phyloP scores from a whole-genome alignment of 1,284 basidiomycete genomes.

The Hemileia vastatrix region DNA sequence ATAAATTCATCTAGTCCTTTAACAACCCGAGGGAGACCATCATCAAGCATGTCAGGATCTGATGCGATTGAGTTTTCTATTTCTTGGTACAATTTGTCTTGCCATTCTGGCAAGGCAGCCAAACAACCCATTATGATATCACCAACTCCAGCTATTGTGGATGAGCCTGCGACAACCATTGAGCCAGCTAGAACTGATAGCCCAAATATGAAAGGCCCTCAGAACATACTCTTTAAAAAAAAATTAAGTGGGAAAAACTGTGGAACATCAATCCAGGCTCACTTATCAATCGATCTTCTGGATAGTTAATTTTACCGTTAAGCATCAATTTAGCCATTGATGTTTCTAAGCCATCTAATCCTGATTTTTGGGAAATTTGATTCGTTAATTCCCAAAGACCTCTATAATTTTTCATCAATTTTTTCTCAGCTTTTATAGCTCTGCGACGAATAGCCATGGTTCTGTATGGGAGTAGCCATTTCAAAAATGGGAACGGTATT shows the following conservation, averaged over 20 bases:
- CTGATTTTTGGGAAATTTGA: not conserved
- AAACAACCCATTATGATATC: not conserved
- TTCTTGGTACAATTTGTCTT: not conserved
- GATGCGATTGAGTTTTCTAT: not conserved
- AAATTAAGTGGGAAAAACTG: not conserved
- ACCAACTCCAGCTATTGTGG: not conserved
- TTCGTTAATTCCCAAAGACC: not conserved
- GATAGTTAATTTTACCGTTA: no score
- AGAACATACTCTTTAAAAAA: not conserved
- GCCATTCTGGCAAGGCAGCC: not conserved
- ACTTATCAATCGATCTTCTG: no score
- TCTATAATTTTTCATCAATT: not conserved
- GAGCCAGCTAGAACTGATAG: not conserved
- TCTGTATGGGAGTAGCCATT: not conserved
- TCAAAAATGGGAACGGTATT: not conserved
- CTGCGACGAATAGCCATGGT: not conserved
- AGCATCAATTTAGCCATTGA: not conserved
- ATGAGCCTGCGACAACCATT: not conserved
- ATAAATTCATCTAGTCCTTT: not conserved
- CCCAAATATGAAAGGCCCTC: not conserved
- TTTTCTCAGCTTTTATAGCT: not conserved
- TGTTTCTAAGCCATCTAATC: not conserved
- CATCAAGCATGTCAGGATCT: no score
- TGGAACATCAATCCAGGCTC: not conserved
- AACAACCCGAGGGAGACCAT: not conserved